These are phyloP conservation scores for Huntiella savannae DNA, from an alignment of 2,329 filamentous ascomycete genomes.

Conservation along the genomic window DNA sequence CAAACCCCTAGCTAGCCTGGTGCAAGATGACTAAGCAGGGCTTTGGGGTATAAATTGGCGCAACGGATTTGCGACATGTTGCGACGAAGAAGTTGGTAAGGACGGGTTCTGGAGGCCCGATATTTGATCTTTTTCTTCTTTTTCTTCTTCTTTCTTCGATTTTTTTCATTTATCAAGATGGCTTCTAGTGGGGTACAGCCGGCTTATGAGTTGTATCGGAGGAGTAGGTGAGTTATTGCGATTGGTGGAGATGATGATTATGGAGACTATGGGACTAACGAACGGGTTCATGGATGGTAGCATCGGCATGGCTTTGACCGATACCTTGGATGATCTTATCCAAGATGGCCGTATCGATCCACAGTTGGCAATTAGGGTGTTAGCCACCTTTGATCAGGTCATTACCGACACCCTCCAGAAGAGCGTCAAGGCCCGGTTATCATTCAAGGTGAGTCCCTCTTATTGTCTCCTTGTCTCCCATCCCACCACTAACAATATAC, in stretches of 20 bases:
- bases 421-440: constrained; percentile 75
- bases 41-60: no score
- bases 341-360: constrained; percentile 89
- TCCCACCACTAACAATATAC: neutral
- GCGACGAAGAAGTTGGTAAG: no score
- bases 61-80: no score
- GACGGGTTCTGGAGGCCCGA: no score
- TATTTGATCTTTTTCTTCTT: no score
- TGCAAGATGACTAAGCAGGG: no score
- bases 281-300: constrained; percentile 26
- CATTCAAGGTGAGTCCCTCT: constrained; percentile 60
- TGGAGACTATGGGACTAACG: no score
- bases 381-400: constrained; percentile 84
- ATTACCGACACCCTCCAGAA: constrained; percentile 83
- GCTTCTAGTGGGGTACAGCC: constrained; percentile 23
- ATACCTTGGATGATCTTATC: constrained; percentile 93
- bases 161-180: constrained; percentile 2
- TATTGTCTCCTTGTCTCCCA: neutral
- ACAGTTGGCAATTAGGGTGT: constrained; percentile 95
- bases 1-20: no score
- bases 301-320: constrained; percentile 81
- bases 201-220: constrained; percentile 90
- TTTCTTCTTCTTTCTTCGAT: neutral
- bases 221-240: constrained; percentile 60
- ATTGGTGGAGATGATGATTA: no score